Evolutionary conservation across 306 rosid species (phyloP), one percentile per base, ranked within the genome.

Genomic region (Glycyrrhiza uralensis): DNA sequence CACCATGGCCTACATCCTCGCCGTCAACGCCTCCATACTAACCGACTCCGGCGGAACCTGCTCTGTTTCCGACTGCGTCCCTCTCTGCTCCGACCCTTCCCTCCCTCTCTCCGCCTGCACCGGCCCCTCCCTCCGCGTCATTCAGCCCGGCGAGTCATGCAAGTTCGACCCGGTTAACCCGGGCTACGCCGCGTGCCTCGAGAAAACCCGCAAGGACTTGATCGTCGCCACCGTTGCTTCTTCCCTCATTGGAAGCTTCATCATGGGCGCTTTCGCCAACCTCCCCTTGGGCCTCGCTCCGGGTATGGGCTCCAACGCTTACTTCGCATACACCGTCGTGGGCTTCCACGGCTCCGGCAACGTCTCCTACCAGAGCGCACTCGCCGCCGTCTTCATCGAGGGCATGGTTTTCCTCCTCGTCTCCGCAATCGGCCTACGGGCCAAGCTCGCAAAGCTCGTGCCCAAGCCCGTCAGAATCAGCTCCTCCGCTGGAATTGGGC

Each of bases 1-100:
- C 68, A 95, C 99, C 74, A 95, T 95, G 99, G 99, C 99, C 3
- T 95, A 95, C 80, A 91, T 95, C 85, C 87, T 95, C 22, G 99
- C 99, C 44, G 97, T 95, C 80, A 95, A 95, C 92, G 99, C 99
- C 22, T 89, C 97, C 58, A 91, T 95, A 49, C 82, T 95, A 28
- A 33, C 97, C 3, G 99, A 95, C 65, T 95, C 99, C 41, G 99
- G 99, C 0, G 99, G 91, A 0, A 87, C 99, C 0, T 95, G 99
- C 85, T 77, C 93, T 32, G 88, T 89, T 47, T 81, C 96, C 5
- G 96, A 95, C 13, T 95, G 99, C 28, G 4, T 91, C 61, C 93
- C 90, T 1, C 91, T 91, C 80, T 95, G 99, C 57, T 95, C 99
- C 7, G 81, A 91, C 79, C 51, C 82, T 0, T 66, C 96, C 3